Conservation (phyloP, 1,139 yeast species). For the Spencermartinsiella ligniputridi region DNA sequence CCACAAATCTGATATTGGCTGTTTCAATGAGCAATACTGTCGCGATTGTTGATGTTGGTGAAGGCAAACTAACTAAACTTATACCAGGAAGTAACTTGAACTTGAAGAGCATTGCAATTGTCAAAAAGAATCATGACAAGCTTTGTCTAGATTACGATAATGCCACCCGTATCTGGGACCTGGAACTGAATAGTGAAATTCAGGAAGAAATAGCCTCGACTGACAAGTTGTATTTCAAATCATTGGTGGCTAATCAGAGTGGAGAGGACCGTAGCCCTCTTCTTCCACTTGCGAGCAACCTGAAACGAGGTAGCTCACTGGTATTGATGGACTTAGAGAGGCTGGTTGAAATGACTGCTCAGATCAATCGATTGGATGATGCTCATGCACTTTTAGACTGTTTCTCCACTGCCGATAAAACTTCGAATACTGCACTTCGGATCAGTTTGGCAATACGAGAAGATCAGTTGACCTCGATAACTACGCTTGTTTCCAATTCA, state of each 20-base stretch:
- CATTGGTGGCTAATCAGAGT: not conserved
- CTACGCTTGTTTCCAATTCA: not conserved
- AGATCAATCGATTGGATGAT: not conserved
- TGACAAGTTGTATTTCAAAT: not conserved
- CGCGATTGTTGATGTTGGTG: constrained; percentile 17
- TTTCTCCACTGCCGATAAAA: not conserved
- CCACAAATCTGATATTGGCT: constrained; percentile 14
- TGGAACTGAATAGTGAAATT: not conserved
- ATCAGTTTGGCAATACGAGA: constrained; percentile 3
- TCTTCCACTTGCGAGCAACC: not conserved
- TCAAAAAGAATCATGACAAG: not conserved
- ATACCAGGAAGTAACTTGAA: constrained; percentile 23
- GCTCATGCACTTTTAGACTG: not conserved
- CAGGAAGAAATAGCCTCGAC: not conserved
- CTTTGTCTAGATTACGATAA: not conserved
- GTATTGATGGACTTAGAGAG: not conserved
- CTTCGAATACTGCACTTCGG: not conserved
- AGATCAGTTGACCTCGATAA: not conserved
- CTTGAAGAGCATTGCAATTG: constrained; percentile 9
- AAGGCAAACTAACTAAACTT: constrained; percentile 9
- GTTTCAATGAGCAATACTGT: constrained; percentile 20
- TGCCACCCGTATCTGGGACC: not conserved
- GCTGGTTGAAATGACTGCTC: not conserved
- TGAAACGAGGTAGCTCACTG: not conserved
- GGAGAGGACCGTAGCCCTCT: not conserved